Percentiles rank a stretch among this genome's conserved stretches.
phyloP scores from a whole-genome alignment of 345 rosid species.

The Ricinus communis region DNA sequence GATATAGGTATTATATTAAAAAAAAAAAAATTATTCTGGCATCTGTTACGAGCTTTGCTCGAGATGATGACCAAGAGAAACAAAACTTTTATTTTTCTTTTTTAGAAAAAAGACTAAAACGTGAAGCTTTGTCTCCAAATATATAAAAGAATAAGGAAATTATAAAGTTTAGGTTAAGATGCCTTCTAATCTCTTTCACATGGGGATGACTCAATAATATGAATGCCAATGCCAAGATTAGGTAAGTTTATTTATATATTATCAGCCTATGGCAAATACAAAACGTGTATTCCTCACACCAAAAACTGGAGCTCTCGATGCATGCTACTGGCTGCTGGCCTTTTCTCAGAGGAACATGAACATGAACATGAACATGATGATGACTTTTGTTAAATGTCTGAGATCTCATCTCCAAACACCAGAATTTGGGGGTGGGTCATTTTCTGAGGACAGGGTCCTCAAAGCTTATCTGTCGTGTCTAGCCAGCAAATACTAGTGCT shows the following conservation, averaged over 20 bases:
- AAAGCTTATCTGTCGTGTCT: conserved; percentile 19
- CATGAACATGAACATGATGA: no score
- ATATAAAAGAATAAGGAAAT: neutral
- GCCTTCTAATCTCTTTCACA: conserved; percentile 16
- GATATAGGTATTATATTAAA: no score
- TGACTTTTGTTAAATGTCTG: no score
- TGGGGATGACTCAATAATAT: conserved; percentile 5
- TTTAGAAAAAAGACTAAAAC: neutral
- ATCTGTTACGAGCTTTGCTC: no score
- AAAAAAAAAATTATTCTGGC: no score
- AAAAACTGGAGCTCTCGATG: neutral
- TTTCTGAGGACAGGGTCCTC: neutral
- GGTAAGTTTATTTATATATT: no score
- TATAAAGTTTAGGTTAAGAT: neutral
- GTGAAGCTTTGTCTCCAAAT: neutral
- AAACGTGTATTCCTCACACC: neutral
- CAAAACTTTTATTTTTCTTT: no score
- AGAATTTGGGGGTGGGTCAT: neutral
- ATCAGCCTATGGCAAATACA: neutral
- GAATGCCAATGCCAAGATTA: no score
- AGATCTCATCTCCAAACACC: neutral
- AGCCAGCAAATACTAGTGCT: no score
- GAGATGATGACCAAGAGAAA: no score
- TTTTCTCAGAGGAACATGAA: no score
- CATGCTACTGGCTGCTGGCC: neutral